Base-by-base conservation (phyloP, 805 yeast species). In the Cyberlindnera samutprakarnensis region DNA sequence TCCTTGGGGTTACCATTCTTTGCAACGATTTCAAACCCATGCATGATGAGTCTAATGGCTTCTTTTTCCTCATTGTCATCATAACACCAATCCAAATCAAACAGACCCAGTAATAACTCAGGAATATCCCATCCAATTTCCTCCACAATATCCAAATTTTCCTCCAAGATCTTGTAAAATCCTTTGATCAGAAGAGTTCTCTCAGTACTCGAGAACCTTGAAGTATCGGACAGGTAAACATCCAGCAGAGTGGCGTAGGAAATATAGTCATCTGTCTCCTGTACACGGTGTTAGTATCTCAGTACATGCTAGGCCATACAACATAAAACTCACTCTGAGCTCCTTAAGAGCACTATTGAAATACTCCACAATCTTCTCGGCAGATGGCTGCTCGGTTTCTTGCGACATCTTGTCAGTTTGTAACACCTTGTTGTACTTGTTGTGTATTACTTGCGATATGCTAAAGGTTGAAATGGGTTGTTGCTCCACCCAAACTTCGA, bases 121-220 rank as follows among this genome's bases (percentile, higher is more conserved):
- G 95, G 95, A n/a, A 88, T 51, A 54, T 88, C 96, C 96, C 96
- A 88, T 2, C 94, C 95, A 38, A 87, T 74, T 43, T 78, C 81
- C 27, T 68, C 64, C 0, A 76, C 62, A 19, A 85, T 55, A 9
- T 66, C 67, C 13, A 65, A 61, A 49, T 80, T 53, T 1, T 49
- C 55, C 9, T 49, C 46, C 20, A 85, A 54, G 0, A 75, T 58
- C 0, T 57, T 60, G 9, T 56, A 43, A 11, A 87, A 42, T 4
- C 61, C 56, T 1, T 50, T 56, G 28, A 86, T 54, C n/a, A 83
- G 50, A 30, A 42, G 34, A 2, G 58, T 62, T 33, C 72, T 69
- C 32, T 83, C 84, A 0, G 60, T 69, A 25, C 57, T 54, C 9
- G 66, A 43, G 50, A 64, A 78, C 7, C 59, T 45, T 5, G 42